Evolutionary conservation across 805 yeast species (phyloP), one percentile per base, ranked within the genome.

Genomic region (Candida vartiovaarae): DNA sequence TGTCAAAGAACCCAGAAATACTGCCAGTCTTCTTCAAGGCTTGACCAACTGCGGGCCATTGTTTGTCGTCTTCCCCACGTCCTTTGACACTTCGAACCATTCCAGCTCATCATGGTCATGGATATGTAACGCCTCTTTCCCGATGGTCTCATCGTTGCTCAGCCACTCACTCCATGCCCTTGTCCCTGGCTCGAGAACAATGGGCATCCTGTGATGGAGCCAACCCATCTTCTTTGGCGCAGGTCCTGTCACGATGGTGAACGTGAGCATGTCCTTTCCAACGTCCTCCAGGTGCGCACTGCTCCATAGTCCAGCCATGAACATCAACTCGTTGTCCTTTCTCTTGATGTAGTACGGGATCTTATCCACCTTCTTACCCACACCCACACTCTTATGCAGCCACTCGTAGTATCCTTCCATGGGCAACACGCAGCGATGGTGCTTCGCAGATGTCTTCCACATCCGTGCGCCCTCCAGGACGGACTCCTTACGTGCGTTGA

Each of bases 351-450:
- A 90, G 57, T 82, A 77, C 0, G 96, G 96, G 0, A 61, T 59
- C 55, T 78, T 82, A 8, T 65, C 66, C 3, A 55, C 55, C 36
- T 61, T 65, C 29, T 54, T 48, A 27, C 58, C 62, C 42, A 43
- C 45, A 8, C 56, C 57, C 15, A 43, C 45, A 2, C 57, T 48
- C 15, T 55, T 50, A 25, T 54, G 52, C 11, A 48, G 50, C 96
- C 97, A 90, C 62, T 90, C 97, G 56, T 76, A 90, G 61, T 90
- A 90, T 0, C 96, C 96, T 54, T 76, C 74, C 34, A 85, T 72
- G 0, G 95, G 91, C 0, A 88, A 76, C 1, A 82, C 80, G 59
- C 96, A 89, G 33, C 96, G 66, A 7, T 63, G 62, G 25, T 70
- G 63, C 32, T 71, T 63, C 5, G 76, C 67, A 3, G 39, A 25